A percentile compares a stretch with the other conserved stretches of the same genome.
phyloP scores from a whole-genome alignment of 352 stramenopile genomes.

The Pythium periplocum region DNA sequence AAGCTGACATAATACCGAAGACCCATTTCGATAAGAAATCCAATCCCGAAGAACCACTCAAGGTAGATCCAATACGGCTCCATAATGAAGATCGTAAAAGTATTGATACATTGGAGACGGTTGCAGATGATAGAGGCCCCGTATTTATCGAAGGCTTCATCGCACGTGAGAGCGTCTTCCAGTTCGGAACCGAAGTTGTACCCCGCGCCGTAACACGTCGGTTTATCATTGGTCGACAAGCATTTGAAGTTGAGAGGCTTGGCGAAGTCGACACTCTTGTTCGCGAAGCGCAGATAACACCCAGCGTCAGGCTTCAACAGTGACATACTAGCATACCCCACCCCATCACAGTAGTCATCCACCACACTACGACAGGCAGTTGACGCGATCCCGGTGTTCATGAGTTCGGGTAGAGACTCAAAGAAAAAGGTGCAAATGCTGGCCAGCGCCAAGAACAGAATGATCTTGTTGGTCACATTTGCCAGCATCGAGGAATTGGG shows the following conservation, averaged over 20 bases:
- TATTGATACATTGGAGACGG: conserved; percentile 37
- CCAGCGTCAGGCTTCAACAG: conserved; percentile 23
- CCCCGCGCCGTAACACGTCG: conserved; percentile 39
- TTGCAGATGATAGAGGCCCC: conserved; percentile 41
- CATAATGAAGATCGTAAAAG: conserved; percentile 47
- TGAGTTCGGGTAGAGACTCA: conserved; percentile 65
- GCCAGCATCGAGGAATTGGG: conserved; percentile 52
- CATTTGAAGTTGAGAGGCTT: conserved; percentile 45
- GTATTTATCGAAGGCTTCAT: conserved; percentile 22
- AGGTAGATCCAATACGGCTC: conserved; percentile 73
- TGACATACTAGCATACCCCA: conserved; percentile 7
- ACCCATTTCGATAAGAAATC: conserved; percentile 50
- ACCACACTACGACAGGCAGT: conserved; percentile 40
- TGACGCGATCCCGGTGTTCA: conserved; percentile 36
- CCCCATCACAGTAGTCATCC: conserved; percentile 38
- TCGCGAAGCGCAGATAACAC: conserved; percentile 36
- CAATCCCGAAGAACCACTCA: conserved; percentile 55
- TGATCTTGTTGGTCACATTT: conserved; percentile 42
- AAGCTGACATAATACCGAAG: conserved; percentile 51
- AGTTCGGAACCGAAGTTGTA: conserved; percentile 51
- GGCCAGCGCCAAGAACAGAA: conserved; percentile 47
- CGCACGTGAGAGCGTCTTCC: conserved; percentile 19
- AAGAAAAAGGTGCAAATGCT: conserved; percentile 69
- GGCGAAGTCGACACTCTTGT: conserved; percentile 26
- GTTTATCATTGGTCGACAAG: conserved; percentile 1